Base-by-base conservation (phyloP, 108 stramenopile species). In the Nitzschia sp. region DNA sequence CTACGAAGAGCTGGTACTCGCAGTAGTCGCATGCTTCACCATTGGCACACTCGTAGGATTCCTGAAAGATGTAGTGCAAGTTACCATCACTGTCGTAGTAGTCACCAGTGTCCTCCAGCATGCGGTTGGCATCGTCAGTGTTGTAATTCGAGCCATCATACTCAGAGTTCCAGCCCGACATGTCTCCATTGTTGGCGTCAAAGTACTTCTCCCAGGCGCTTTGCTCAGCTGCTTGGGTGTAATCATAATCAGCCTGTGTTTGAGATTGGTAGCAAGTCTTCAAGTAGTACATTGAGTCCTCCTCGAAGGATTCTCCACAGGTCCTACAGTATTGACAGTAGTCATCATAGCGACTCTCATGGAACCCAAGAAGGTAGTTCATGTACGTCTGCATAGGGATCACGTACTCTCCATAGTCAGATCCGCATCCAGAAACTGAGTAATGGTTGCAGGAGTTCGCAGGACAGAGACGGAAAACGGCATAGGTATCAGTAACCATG, bases 381-480 rank as follows among this genome's bases (percentile, higher is more conserved):
- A 91, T 72, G 73, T 85, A 94, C 17, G 71, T 64, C 38, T 82
- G 80, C 88, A 94, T 85, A 53, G 81, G 77, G 20, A 94, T 63
- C 24, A 87, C 71, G 76, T 91, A 91, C 76, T 94, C 90, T 56
- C 93, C 90, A 63, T 89, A 94, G 80, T 91, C 83, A 73, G 76
- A 72, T 67, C 59, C 74, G 74, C 93, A 94, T 24, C 80, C 80
- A 58, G 51, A 82, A 56, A 65, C 52, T 39, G 69, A 78, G 71
- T 69, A 79, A 67, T 61, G 58, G 72, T 64, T 72, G 69, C 92
- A 93, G 34, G 63, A 65, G 63, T 79, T 69, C 57, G 77, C 70
- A 29, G 89, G 92, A 69, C 93, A 94, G 10, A 94, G 72, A n/a
- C 89, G 83, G 78, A 94, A 91, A 44, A 82, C 63, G 51, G 87